phyloP scores from a whole-genome alignment of 768 basidiomycete species.

The Flagelloscypha sp. region DNA sequence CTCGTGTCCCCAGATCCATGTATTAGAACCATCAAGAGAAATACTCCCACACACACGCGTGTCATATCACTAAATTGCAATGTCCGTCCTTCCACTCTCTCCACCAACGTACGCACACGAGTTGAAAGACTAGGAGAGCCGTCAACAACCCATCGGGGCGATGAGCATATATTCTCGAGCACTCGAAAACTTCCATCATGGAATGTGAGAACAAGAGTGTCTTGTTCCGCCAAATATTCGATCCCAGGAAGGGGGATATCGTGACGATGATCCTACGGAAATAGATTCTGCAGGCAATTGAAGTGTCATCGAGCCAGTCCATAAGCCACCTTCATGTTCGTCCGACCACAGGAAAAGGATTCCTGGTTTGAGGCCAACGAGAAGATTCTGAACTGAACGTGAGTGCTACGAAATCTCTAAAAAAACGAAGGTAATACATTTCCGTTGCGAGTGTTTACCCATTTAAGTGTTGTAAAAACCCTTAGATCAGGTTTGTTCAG shows the following conservation, averaged over 20 bases:
- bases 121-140: conserved; percentile 39
- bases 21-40: conserved; percentile 48
- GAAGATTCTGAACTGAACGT: conserved; percentile 38
- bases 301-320: conserved; percentile 45
- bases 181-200: conserved; percentile 67
- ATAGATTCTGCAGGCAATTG: conserved; percentile 36
- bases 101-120: conserved; percentile 43
- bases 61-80: conserved; percentile 38
- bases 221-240: conserved; percentile 39
- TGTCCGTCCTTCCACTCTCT: conserved; percentile 32
- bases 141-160: conserved; percentile 23
- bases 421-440: conserved; percentile 24
- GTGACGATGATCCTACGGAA: conserved; percentile 50
- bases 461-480: conserved; percentile 45
- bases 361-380: conserved; percentile 56
- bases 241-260: conserved; percentile 56
- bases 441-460: conserved; percentile 36
- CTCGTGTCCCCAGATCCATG: conserved; percentile 70
- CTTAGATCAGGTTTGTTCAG: conserved; percentile 32
- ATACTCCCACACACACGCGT: conserved; percentile 52
- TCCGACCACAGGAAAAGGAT: conserved; percentile 48
- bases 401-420: conserved; percentile 1
- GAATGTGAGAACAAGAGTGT: conserved; percentile 50
- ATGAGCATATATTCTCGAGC: conserved; percentile 36
- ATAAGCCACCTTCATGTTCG: conserved; percentile 20